Conservation (phyloP, 1,139 yeast species). For the Blastobotrys petasosporus region DNA sequence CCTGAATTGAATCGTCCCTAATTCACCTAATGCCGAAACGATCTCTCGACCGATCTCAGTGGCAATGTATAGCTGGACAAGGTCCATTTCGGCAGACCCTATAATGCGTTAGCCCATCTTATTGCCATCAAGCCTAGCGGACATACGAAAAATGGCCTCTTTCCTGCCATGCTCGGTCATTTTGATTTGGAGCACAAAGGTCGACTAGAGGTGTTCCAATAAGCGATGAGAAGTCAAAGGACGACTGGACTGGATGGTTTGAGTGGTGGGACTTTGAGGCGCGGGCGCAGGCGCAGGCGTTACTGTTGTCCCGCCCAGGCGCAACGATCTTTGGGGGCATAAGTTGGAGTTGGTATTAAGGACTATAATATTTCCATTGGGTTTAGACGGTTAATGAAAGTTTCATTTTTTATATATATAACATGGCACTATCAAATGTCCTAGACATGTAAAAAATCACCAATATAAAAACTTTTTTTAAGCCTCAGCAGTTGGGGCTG, state of each 20-base stretch:
- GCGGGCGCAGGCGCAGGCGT: too few relatives aligned
- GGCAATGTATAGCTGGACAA: conserved; percentile 89
- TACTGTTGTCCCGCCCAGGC: background rate
- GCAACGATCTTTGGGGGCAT: background rate
- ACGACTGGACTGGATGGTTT: too few relatives aligned
- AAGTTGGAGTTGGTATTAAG: too few relatives aligned
- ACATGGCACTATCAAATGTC: background rate
- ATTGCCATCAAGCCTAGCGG: conserved; percentile 1
- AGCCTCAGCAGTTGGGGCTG: too few relatives aligned
- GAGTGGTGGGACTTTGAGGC: background rate
- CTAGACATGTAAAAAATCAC: too few relatives aligned
- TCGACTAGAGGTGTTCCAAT: too few relatives aligned
- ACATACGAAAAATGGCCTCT: conserved; percentile 18
- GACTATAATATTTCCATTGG: too few relatives aligned
- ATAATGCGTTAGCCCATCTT: conserved; percentile 2
- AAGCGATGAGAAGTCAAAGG: too few relatives aligned
- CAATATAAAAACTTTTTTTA: too few relatives aligned
- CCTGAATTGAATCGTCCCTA: conserved; percentile 80
- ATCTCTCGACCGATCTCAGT: conserved; percentile 84
- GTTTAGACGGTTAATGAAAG: too few relatives aligned
- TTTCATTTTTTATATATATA: too few relatives aligned
- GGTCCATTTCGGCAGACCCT: conserved; percentile 91
- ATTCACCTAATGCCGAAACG: conserved; percentile 71
- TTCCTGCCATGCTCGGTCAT: conserved; percentile 4
- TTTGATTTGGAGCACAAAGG: background rate